Conservation (phyloP, 176 grass and related monocot genomes). For the Musa itinerans region DNA sequence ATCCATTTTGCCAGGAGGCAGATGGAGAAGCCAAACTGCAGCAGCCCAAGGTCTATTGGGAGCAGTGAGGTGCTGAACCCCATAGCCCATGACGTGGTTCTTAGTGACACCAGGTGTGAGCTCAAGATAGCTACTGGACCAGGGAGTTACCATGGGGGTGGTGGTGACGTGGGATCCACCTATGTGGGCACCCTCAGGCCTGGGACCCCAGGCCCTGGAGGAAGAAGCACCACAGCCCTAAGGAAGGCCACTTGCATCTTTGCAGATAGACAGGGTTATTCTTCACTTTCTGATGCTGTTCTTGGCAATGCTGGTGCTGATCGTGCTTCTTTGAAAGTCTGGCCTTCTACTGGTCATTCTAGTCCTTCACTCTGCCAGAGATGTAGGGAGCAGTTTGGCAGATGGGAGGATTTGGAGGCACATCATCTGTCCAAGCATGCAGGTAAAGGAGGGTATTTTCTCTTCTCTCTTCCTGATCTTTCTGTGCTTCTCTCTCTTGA, state of each 20-base stretch:
- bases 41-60: slow-evolving; percentile 40
- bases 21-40: slow-evolving; percentile 11
- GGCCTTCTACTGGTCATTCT: background rate
- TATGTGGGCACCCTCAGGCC: slow-evolving; percentile 28
- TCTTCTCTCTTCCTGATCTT: background rate
- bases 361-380: slow-evolving; percentile 25
- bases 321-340: background rate
- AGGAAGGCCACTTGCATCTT: slow-evolving; percentile 28
- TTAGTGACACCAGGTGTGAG: slow-evolving; percentile 23
- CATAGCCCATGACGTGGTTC: slow-evolving; percentile 22
- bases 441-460: slow-evolving; percentile 9
- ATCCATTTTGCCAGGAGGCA: slow-evolving; percentile 30
- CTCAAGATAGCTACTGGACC: slow-evolving; percentile 24
- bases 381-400: slow-evolving; percentile 38
- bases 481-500: background rate
- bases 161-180: slow-evolving; percentile 17
- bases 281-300: slow-evolving; percentile 13
- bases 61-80: slow-evolving; percentile 24
- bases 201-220: slow-evolving; percentile 27
- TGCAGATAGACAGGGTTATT: slow-evolving; percentile 19
- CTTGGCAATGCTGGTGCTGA: slow-evolving; percentile 13
- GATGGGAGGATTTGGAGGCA: slow-evolving; percentile 31
- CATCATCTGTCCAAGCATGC: slow-evolving; percentile 63
- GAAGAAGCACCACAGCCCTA: slow-evolving; percentile 30
- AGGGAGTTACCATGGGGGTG: slow-evolving; percentile 20